Percentiles rank a stretch among this genome's conserved stretches.
Evolutionary conservation across 2,329 filamentous ascomycete species (phyloP).

Genomic region (Penicillium sp.): DNA sequence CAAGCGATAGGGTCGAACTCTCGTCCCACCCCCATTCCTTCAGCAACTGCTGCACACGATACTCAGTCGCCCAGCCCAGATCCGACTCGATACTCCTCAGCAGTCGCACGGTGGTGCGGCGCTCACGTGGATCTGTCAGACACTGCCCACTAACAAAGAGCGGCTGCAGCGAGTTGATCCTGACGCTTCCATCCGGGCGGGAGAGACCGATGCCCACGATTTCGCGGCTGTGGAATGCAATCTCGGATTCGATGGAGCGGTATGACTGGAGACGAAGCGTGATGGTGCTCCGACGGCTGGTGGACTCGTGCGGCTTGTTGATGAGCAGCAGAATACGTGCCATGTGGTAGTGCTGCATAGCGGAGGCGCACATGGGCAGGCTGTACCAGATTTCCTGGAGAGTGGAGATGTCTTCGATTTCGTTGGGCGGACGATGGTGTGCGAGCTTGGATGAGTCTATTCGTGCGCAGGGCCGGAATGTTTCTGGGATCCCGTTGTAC

Average conservation of each 20-base stretch:
- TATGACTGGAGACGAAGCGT: slow-evolving; percentile 56
- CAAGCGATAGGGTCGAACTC: slow-evolving; percentile 8
- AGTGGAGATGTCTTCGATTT: slow-evolving; percentile 35
- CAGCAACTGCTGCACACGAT: slow-evolving; percentile 55
- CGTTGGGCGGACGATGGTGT: slow-evolving; percentile 24
- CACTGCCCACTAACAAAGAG: slow-evolving; percentile 63
- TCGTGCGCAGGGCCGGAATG: slow-evolving; percentile 57
- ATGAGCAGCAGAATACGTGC: slow-evolving; percentile 43
- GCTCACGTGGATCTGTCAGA: slow-evolving; percentile 54
- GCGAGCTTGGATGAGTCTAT: slow-evolving; percentile 38
- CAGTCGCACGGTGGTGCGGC: slow-evolving; percentile 54
- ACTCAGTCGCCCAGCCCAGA: slow-evolving; percentile 62
- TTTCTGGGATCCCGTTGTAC: slow-evolving; percentile 58
- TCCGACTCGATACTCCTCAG: slow-evolving; percentile 61
- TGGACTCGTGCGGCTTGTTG: slow-evolving; percentile 43
- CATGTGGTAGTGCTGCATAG: slow-evolving; percentile 51
- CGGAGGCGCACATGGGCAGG: slow-evolving; percentile 63
- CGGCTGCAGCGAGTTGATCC: slow-evolving; percentile 60
- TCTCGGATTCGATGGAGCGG: slow-evolving; percentile 56
- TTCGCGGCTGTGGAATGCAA: slow-evolving; percentile 57
- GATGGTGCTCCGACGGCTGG: slow-evolving; percentile 52
- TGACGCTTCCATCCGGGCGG: slow-evolving; percentile 56
- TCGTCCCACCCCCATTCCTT: slow-evolving; percentile 41
- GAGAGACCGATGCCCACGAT: slow-evolving; percentile 60
- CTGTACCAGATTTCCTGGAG: slow-evolving; percentile 63